These are phyloP conservation scores for Themeda triandra DNA, from an alignment of 176 grass and related monocot species.

Conservation along the genomic window DNA sequence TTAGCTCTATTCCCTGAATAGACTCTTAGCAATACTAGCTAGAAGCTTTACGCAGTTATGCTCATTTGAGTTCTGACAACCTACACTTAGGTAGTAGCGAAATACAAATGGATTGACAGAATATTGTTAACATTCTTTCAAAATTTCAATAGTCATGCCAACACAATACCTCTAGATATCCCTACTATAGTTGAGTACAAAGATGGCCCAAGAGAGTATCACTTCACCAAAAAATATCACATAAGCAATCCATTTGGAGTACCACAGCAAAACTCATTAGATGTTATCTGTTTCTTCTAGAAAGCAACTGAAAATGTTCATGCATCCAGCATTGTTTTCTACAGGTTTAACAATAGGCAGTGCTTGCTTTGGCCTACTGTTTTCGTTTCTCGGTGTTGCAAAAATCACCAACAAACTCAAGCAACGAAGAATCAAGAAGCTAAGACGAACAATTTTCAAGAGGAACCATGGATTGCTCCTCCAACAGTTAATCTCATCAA, in stretches of 20 bases:
- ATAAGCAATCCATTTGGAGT: too few relatives aligned
- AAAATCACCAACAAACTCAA: constrained; percentile 31
- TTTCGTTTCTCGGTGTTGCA: constrained; percentile 4
- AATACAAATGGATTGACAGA: not conserved
- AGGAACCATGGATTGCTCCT: constrained; percentile 51
- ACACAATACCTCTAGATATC: too few relatives aligned
- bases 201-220: too few relatives aligned
- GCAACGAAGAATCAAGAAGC: constrained; percentile 2
- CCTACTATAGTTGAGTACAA: too few relatives aligned
- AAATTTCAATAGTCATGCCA: too few relatives aligned
- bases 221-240: too few relatives aligned
- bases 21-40: not conserved
- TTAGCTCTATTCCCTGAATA: not conserved
- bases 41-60: not conserved
- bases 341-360: constrained; percentile 33
- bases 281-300: too few relatives aligned
- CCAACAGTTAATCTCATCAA: constrained; percentile 33
- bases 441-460: constrained; percentile 38
- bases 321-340: not conserved
- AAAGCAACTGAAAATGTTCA: not conserved
- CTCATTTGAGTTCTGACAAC: not conserved
- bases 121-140: not conserved
- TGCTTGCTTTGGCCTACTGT: constrained; percentile 18
- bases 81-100: not conserved
- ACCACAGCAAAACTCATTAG: too few relatives aligned